Percentiles rank a stretch among this genome's conserved stretches.
These are phyloP conservation scores for Ustulina deusta DNA, from an alignment of 2,329 filamentous ascomycete species.

Conservation along the genomic window DNA sequence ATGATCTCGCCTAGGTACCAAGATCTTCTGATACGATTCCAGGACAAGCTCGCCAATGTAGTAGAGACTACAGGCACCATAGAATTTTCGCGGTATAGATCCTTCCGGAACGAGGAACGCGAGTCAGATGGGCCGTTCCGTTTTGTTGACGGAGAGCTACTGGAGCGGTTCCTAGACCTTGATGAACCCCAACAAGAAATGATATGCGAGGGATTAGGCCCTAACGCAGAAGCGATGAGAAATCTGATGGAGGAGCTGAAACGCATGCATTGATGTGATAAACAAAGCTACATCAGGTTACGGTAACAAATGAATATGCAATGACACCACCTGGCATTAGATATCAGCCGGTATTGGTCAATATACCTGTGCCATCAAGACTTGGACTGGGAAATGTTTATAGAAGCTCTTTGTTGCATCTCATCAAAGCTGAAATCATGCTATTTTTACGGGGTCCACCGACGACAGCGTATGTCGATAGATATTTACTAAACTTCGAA, in stretches of 20 bases:
- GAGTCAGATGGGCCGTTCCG: constrained; percentile 81
- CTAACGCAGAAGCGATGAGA: constrained; percentile 71
- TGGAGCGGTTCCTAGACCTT: constrained; percentile 85
- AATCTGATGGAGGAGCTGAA: constrained; percentile 72
- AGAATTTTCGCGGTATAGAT: constrained; percentile 82
- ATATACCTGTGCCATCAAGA: background rate
- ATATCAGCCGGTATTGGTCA: background rate
- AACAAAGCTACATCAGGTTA: background rate
- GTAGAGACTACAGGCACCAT: constrained; percentile 79
- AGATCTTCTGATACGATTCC: constrained; percentile 85
- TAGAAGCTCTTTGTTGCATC: background rate
- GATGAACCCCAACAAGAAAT: constrained; percentile 67
- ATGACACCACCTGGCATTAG: background rate
- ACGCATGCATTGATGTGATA: constrained; percentile 64
- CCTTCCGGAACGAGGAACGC: constrained; percentile 78
- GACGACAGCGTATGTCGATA: background rate
- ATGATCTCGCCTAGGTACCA: constrained; percentile 78
- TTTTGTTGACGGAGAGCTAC: constrained; percentile 92
- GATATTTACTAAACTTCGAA: too few relatives aligned
- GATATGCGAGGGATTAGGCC: constrained; percentile 68
- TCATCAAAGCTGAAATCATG: background rate
- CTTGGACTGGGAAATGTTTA: background rate
- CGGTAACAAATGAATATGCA: constrained; percentile 3
- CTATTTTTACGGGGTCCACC: too few relatives aligned
- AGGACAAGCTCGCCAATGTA: constrained; percentile 74